Percentiles rank a stretch among this genome's conserved stretches.
Conservation (phyloP, 148 eudicot species). For the Camellia granthamiana region DNA sequence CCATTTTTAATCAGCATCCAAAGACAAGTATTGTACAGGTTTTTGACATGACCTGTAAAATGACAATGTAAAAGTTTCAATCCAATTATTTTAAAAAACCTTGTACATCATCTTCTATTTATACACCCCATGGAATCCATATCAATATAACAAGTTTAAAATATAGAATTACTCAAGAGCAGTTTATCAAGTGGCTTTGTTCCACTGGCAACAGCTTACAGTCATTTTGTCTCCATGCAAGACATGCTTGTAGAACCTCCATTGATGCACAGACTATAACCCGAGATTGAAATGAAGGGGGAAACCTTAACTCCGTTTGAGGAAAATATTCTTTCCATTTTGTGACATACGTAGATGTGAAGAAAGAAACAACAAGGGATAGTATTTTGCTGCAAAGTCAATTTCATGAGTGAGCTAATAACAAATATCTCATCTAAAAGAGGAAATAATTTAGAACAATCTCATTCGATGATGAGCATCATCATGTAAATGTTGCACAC, state of each 20-base stretch:
- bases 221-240: slow-evolving; percentile 78
- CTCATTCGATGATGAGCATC: not conserved
- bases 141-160: not conserved
- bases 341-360: slow-evolving; percentile 57
- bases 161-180: not conserved
- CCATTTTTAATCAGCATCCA: slow-evolving; percentile 68
- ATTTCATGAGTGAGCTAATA: slow-evolving; percentile 7
- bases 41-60: slow-evolving; percentile 62
- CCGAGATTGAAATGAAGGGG: slow-evolving; percentile 68
- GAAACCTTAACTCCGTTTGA: slow-evolving; percentile 43
- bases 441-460: not conserved
- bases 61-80: not conserved
- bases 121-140: not conserved
- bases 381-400: slow-evolving; percentile 72
- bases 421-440: slow-evolving; percentile 7
- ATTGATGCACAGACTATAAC: slow-evolving; percentile 60
- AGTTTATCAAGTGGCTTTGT: not conserved
- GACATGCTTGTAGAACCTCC: slow-evolving; percentile 77
- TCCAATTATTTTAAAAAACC: not conserved
- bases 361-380: slow-evolving; percentile 72
- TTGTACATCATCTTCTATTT: not conserved
- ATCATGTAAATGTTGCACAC: not conserved
- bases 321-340: slow-evolving; percentile 84
- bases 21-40: slow-evolving; percentile 66
- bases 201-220: slow-evolving; percentile 45